Base-by-base conservation (phyloP, 306 rosid species). In the Datisca glomerata region DNA sequence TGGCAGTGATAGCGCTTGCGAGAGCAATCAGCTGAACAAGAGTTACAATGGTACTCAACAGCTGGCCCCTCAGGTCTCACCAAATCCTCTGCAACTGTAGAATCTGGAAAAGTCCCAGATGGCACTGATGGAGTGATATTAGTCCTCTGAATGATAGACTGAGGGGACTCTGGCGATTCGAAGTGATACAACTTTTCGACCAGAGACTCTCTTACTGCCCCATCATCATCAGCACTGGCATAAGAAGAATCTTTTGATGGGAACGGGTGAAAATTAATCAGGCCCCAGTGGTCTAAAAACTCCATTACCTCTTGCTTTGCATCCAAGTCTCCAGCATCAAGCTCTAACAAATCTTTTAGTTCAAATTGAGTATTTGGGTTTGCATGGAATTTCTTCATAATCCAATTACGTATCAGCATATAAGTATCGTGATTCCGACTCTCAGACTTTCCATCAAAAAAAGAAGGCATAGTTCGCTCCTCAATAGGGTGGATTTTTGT, bases 1-100 rank as follows among this genome's bases (percentile, higher is more conserved):
- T 86, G 96, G 79, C 96, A 86, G 73, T 86, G 96, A 81, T 81
- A 86, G 17, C 96, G 96, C 62, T 81, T 81, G 65, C 86, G 91
- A 50, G 96, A 86, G 64, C 96, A 86, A 73, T 86, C 96, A 60
- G 86, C 92, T 18, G 94, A 70, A 66, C 96, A 86, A 22, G 94
- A 86, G 73, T 86, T 86, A 71, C 96, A 86, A 47, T 86, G 96
- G 76, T 81, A 86, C 82, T 85, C 96, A 50, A 85, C 82, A 60
- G 73, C 51, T 51, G 96, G 83, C 19, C 80, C 94, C 78, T 81
- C 94, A 51, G 67, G 76, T 53, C 74, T 78, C 64, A 60, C 65
- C 65, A 86, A 58, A 68, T 78, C 94, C 53, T 86, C 96, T 44
- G 81, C 59, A 60, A 78, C 57, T 17, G 86, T 25, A 45, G 91